Percentiles rank a stretch among this genome's conserved stretches.
Evolutionary conservation across 257 asterid species (phyloP).

Genomic region (Solanum pinnatisectum): DNA sequence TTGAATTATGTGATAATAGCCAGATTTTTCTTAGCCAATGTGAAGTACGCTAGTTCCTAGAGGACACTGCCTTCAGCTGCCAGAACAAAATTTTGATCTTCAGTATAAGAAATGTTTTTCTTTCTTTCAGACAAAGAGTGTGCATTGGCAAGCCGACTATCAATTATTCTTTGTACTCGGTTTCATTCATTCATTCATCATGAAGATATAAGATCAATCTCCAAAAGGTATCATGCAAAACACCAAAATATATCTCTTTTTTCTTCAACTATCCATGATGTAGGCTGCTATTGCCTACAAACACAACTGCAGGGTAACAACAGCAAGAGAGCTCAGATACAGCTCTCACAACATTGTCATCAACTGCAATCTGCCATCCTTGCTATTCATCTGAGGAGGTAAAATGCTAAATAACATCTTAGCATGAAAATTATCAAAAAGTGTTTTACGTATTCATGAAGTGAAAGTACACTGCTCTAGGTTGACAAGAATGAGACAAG

Average conservation of each 20-base stretch:
- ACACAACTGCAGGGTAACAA: background rate
- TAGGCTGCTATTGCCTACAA: background rate
- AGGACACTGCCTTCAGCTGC: background rate
- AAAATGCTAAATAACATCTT: background rate
- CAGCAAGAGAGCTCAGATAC: background rate
- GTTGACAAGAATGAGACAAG: background rate
- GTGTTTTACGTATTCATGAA: background rate
- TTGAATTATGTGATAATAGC: slow-evolving; percentile 3
- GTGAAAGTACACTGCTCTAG: background rate
- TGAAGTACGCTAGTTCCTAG: background rate
- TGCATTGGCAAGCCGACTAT: background rate
- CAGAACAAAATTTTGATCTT: background rate
- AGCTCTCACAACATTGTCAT: background rate
- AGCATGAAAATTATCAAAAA: background rate
- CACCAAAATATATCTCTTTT: background rate
- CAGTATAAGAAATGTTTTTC: background rate
- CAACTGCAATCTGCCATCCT: background rate
- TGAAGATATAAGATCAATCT: background rate
- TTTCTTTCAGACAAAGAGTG: background rate
- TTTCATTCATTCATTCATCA: background rate
- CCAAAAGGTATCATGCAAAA: background rate
- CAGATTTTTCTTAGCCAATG: background rate
- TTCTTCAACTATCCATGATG: background rate
- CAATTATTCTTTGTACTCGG: background rate
- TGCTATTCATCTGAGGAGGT: background rate